phyloP scores from a whole-genome alignment of 331 rosid genomes.

The Telfairia occidentalis region DNA sequence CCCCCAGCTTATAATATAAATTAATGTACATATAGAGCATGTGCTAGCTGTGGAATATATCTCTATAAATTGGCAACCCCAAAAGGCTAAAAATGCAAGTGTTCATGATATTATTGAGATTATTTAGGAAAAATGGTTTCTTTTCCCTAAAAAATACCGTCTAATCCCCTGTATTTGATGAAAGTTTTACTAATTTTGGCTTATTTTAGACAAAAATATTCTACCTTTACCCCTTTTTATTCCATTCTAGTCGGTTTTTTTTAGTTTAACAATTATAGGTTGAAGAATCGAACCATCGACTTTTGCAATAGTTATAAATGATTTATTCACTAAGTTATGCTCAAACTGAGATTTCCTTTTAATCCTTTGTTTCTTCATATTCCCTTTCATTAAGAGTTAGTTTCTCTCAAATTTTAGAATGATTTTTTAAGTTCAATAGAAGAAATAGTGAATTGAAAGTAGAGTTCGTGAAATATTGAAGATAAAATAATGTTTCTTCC shows the following conservation, averaged over 20 bases:
- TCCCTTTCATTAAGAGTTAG: background rate
- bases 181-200: background rate
- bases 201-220: background rate
- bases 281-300: too few species aligned
- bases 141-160: background rate
- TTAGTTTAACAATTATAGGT: too few species aligned
- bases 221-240: background rate
- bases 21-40: background rate
- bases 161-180: background rate
- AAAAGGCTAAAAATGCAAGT: constrained; percentile 4
- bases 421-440: background rate
- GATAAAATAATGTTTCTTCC: background rate
- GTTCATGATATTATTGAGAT: background rate
- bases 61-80: constrained; percentile 4
- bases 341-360: too few species aligned
- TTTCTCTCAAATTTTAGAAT: background rate
- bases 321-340: too few species aligned
- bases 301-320: too few species aligned
- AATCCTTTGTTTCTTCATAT: background rate
- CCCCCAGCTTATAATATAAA: background rate
- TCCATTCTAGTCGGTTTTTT: background rate
- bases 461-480: background rate
- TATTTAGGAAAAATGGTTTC: background rate
- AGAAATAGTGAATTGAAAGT: background rate
- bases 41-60: background rate